These are phyloP conservation scores for Colletotrichum paranaense DNA, from an alignment of 2,329 filamentous ascomycete species.

Conservation along the genomic window DNA sequence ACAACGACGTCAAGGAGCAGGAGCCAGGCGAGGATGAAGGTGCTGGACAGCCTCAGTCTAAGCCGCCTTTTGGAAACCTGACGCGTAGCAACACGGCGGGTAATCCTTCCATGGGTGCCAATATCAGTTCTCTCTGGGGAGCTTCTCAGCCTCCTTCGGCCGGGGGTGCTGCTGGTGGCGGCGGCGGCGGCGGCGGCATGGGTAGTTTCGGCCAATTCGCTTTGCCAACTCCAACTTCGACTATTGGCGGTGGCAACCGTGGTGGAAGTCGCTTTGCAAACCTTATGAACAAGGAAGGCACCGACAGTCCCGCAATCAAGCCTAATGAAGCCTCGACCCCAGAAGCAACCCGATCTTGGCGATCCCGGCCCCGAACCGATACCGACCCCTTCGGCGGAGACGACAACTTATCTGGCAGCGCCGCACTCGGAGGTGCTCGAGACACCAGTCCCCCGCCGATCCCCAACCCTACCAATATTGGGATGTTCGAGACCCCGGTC, in stretches of 20 bases:
- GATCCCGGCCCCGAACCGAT: conserved; percentile 73
- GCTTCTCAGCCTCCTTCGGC: conserved; percentile 36
- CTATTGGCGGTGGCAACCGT: conserved; percentile 71
- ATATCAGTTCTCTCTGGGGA: conserved; percentile 57
- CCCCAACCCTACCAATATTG: conserved; percentile 48
- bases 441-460: conserved; percentile 68
- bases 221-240: conserved; percentile 65
- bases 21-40: conserved; percentile 57
- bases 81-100: conserved; percentile 66
- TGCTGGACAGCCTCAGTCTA: conserved; percentile 43
- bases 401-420: conserved; percentile 72
- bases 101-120: conserved; percentile 54
- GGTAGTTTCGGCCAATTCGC: conserved; percentile 93
- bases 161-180: conserved; percentile 46
- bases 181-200: conserved; percentile 61
- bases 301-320: conserved; percentile 69
- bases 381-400: conserved; percentile 85
- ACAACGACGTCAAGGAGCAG: conserved; percentile 62
- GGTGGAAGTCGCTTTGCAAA: conserved; percentile 89
- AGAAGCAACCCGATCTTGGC: conserved; percentile 62
- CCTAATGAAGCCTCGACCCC: conserved; percentile 56
- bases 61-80: conserved; percentile 56
- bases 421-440: conserved; percentile 79
- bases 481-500: conserved; percentile 63
- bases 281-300: conserved; percentile 81